Base-by-base conservation (phyloP, 2,329 filamentous ascomycete genomes). In the Cytospora leucostoma region DNA sequence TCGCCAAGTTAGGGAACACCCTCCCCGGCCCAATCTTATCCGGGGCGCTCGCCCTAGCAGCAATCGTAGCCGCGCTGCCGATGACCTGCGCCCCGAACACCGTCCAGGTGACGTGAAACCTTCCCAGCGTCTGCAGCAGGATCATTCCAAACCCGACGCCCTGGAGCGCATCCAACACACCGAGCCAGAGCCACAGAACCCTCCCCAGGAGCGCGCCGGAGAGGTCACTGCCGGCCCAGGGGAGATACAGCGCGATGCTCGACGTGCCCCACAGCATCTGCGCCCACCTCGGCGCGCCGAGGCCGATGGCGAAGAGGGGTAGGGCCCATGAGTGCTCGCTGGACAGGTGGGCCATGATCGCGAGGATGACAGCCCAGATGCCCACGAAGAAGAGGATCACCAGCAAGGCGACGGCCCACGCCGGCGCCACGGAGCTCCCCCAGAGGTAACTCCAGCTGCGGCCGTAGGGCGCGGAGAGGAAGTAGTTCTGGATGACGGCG, bases 121-220 rank as follows among this genome's bases (percentile, higher is more conserved):
- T 77, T 1, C 87, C 89, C 67, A 88, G 74, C 0, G 86, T 89
- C 71, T 88, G 85, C 50, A 89, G 74, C 5, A 90, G 76, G 58
- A 89, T 84, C 86, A 89, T 89, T 60, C 87, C 87, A 61, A 89
- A 83, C 2, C 87, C 87, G 2, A 89, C 82, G 47, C 86, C 85
- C 71, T 90, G 87, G 7, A 89, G 75, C 11, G 84, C 80, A 68
- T 90, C 87, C 11, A 89, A 77, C 5, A 88, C 80, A 49, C 87
- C 87, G 0, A 90, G 80, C 86, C 87, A 90, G 12, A 89, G 78
- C 87, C 87, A 89, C 5, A 89, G 74, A 61, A 78, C 75, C 50
- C 87, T 78, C 2, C 84, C 83, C 10, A 85, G 73, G 0, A 89
- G 71, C 0, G 87, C 84, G 3, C 82, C 80, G 8, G 80, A 78